Percentiles rank a stretch among this genome's conserved stretches.
These are phyloP conservation scores for Tylopilus rubrobrunneus DNA, from an alignment of 768 basidiomycete genomes.

Conservation along the genomic window DNA sequence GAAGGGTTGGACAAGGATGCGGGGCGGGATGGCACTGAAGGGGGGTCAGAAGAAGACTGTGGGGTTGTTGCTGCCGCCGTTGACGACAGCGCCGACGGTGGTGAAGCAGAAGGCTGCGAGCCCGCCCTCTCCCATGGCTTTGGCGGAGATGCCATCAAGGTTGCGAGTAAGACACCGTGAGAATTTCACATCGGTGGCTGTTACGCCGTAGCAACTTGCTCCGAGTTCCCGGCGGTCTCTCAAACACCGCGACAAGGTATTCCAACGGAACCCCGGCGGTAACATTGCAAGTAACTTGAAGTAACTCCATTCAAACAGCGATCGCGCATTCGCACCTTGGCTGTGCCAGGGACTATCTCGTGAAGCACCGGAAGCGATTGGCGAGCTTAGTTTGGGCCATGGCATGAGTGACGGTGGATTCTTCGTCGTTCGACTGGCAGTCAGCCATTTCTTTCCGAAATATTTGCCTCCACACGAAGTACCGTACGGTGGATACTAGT, in stretches of 20 bases:
- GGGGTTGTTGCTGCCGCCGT: conserved; percentile 19
- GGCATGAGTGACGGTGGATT: too few relatives aligned
- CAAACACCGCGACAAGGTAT: too few relatives aligned
- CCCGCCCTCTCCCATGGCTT: conserved; percentile 83
- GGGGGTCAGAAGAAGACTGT: conserved; percentile 30
- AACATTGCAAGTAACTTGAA: too few relatives aligned
- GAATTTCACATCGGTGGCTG: conserved; percentile 6
- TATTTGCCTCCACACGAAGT: too few relatives aligned
- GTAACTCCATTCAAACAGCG: neutral
- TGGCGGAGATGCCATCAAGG: conserved; percentile 75
- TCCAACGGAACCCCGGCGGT: too few relatives aligned
- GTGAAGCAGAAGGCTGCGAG: conserved; percentile 29
- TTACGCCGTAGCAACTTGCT: too few relatives aligned
- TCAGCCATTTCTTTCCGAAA: neutral
- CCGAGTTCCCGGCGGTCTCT: too few relatives aligned
- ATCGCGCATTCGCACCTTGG: too few relatives aligned
- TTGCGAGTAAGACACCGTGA: conserved; percentile 12
- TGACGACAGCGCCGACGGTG: conserved; percentile 22
- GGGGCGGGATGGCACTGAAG: conserved; percentile 62
- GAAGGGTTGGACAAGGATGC: conserved; percentile 43
- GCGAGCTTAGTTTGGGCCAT: neutral
- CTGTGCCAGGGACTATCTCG: too few relatives aligned
- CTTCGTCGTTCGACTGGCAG: neutral
- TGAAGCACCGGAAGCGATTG: too few relatives aligned
- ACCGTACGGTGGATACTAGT: too few relatives aligned